phyloP scores from a whole-genome alignment of 1,284 basidiomycete species.

The Lentinus polychrous region DNA sequence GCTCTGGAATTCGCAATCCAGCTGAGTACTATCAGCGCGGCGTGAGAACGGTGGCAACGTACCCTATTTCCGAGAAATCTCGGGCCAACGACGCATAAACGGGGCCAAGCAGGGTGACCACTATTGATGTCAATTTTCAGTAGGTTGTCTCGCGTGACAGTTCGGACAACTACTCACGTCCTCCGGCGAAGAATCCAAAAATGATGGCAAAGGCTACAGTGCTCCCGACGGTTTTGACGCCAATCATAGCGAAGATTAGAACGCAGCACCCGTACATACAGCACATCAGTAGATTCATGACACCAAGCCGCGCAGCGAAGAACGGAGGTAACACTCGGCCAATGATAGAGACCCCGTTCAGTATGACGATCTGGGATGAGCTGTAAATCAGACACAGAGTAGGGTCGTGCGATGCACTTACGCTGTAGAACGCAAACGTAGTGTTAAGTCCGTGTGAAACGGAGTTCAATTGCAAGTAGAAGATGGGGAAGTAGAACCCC shows the following conservation, averaged over 20 bases:
- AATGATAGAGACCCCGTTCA: slow-evolving; percentile 5
- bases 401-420: not conserved
- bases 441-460: slow-evolving; percentile 2
- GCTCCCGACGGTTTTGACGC: slow-evolving; percentile 9
- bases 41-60: not conserved
- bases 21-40: too few species aligned
- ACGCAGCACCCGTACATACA: slow-evolving; percentile 9
- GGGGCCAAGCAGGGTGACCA: not conserved
- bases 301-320: slow-evolving; percentile 7
- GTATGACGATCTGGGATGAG: not conserved
- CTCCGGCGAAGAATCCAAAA: slow-evolving; percentile 16
- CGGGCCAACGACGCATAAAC: not conserved
- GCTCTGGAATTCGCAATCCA: not conserved
- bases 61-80: slow-evolving; percentile 1
- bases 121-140: not conserved
- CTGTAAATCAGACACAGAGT: not conserved
- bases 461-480: slow-evolving; percentile 6
- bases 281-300: slow-evolving; percentile 9
- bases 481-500: slow-evolving; percentile 3
- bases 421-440: slow-evolving; percentile 7
- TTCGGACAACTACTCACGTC: slow-evolving; percentile 9
- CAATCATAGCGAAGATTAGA: slow-evolving; percentile 17
- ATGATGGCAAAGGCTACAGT: slow-evolving; percentile 11
- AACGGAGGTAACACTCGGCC: slow-evolving; percentile 13
- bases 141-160: too few species aligned